Percentiles rank a stretch among this genome's conserved stretches.
Conservation (phyloP, 2,329 filamentous ascomycete species). For the Verticillium klebahnii region DNA sequence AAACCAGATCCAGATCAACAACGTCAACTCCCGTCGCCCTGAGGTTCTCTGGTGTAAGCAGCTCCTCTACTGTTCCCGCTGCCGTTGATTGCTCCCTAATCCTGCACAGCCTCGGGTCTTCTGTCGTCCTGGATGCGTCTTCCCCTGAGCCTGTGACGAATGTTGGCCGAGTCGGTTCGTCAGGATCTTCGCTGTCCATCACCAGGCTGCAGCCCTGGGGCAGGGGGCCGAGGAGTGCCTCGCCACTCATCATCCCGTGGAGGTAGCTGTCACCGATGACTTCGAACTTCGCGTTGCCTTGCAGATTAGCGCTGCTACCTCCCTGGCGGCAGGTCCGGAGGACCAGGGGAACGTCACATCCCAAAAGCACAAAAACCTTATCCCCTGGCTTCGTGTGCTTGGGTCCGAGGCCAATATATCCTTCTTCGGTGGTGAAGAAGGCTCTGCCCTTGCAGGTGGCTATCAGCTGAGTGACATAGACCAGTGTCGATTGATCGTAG, state of each 20-base stretch:
- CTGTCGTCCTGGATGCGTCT: not conserved
- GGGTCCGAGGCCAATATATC: slow-evolving; percentile 7
- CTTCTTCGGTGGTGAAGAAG: slow-evolving; percentile 2
- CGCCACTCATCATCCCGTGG: slow-evolving; percentile 4
- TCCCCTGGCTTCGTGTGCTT: not conserved
- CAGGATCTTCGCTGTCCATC: not conserved
- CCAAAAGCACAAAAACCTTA: slow-evolving; percentile 7
- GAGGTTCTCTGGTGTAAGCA: not conserved
- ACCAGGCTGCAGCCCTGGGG: not conserved
- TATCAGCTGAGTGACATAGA: slow-evolving; percentile 1
- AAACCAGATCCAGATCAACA: not conserved
- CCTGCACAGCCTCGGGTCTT: not conserved
- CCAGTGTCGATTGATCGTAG: not conserved
- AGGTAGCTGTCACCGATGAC: slow-evolving; percentile 4
- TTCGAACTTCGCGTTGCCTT: not conserved
- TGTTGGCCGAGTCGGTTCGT: not conserved
- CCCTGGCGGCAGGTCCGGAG: not conserved
- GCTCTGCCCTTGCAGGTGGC: slow-evolving; percentile 1
- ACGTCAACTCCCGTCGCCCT: not conserved
- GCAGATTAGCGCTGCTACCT: not conserved
- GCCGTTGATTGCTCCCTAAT: not conserved
- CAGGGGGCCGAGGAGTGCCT: slow-evolving; percentile 4
- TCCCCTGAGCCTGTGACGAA: not conserved
- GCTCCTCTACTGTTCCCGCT: not conserved
- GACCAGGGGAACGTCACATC: slow-evolving; percentile 8